Base-by-base conservation (phyloP, 2,329 filamentous ascomycete species). In the Neurospora sp. region DNA sequence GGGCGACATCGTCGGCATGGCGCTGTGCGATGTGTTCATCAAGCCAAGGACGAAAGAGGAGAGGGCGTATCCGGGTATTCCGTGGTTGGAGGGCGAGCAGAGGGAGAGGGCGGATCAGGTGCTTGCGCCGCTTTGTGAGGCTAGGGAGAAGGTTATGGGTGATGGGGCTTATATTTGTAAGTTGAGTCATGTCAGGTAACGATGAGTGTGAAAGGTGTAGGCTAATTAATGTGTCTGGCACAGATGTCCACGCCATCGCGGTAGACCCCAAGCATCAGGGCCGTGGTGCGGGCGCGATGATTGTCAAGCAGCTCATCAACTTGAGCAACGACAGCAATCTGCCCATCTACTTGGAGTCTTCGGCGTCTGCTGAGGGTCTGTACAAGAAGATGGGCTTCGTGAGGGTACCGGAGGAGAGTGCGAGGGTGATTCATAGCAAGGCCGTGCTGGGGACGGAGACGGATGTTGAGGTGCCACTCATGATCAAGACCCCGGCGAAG, bases 331-430 rank as follows among this genome's bases (percentile, higher is more conserved):
- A 78, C 17, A 74, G 78, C 23, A 74, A 74, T 15, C 71, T 84
- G 38, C 82, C 83, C 4, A 76, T 83, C 4, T 85, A 85, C 75
- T 79, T 85, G 52, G 83, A 85, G 74, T 81, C 82, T 1, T 83
- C 82, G 0, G 80, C 77, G 3, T 77, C 78, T 4, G 82, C 81
- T 0, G 76, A 79, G 43, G 76, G 76, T 8, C 76, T 85, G 37
- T 86, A 85, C 74, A 77, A 80, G 70, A 84, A 81, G 71, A 78
- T 83, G 73, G 83, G 83, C 2, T 85, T 83, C 73, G 76, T 77
- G 67, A 76, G 76, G 68, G 73, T 84, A 6, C 77, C 79, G 2
- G 78, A 81, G 52, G 80, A 77, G 17, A 74, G 82, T 23, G 72
- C 68, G 6, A 67, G 68, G n/a, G 71, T 72, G 10, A 77, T 82